Evolutionary conservation across 1,284 basidiomycete genomes (phyloP).

Genomic region (Phylloboletellus chloephorus): DNA sequence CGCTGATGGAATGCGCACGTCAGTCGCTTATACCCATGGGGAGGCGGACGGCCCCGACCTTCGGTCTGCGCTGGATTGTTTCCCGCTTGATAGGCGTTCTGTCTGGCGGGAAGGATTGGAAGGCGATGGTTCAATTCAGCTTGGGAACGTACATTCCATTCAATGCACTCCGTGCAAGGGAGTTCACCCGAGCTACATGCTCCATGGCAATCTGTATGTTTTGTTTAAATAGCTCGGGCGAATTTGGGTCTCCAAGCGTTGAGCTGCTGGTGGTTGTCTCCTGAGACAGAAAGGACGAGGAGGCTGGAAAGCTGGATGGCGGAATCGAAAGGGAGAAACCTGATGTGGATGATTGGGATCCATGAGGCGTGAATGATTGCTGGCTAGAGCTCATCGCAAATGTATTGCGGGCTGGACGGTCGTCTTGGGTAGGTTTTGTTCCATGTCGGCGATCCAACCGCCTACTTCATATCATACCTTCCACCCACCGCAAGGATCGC

Average conservation of each 20-base stretch:
- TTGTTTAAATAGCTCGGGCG: constrained; percentile 44
- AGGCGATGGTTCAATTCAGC: background rate
- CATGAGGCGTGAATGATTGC: constrained; percentile 11
- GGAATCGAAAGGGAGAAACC: constrained; percentile 19
- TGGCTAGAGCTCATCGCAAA: constrained; percentile 16
- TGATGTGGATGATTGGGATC: constrained; percentile 17
- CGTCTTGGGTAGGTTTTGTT: background rate
- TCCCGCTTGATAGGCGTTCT: constrained; percentile 41
- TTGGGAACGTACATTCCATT: constrained; percentile 36
- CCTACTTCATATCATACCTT: constrained; percentile 22
- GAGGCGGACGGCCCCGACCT: constrained; percentile 25
- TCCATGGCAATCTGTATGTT: constrained; percentile 39
- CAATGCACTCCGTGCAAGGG: constrained; percentile 35
- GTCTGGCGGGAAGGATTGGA: constrained; percentile 25
- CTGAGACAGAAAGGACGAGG: constrained; percentile 27
- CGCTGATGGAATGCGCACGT: constrained; percentile 25
- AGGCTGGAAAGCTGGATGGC: constrained; percentile 15
- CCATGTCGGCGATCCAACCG: constrained; percentile 8
- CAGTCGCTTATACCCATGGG: background rate
- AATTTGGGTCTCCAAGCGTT: constrained; percentile 36
- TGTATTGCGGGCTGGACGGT: background rate
- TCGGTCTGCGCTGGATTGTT: constrained; percentile 39
- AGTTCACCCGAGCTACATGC: constrained; percentile 36
- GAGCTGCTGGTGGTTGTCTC: constrained; percentile 17
- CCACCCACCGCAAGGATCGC: constrained; percentile 26